Base-by-base conservation (phyloP, 2,329 filamentous ascomycete species). In the Colletotrichum sp. region DNA sequence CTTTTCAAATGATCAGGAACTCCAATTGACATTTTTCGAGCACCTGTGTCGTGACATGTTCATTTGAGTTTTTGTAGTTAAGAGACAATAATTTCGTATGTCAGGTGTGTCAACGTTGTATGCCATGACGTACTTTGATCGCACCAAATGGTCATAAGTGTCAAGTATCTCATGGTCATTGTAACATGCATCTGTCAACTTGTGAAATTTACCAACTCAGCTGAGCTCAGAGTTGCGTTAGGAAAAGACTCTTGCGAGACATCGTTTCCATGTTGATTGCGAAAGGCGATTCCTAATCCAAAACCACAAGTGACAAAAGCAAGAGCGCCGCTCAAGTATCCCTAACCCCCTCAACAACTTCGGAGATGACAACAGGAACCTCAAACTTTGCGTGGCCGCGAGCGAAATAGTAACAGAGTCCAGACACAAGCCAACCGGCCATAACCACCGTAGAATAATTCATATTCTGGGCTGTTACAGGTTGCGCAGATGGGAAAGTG, bases 391-490 rank as follows among this genome's bases (percentile, higher is more conserved):
- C 30, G 12, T 70, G 78, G 2, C 81, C 82, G 6, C 57, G 34
- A 0, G 74, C 34, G 2, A 73, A 70, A 43, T 85, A 87, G 52
- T 85, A 87, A 3, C 80, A 43, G 0, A 79, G 79, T 0, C 85
- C 85, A 59, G 83, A 79, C 1, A 81, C 32, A 3, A 84, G 64
- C 85, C 85, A 87, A 0, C 83, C 86, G 4, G 81, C 81, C 78
- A 88, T 78, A 0, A 89, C 86, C 0, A 87, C 85, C n/a, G 82
- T 82, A 1, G 83, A 83, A 76, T 89, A 89, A 34, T 89, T 89
- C 86, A 89, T 89, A 10, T 84, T 87, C 34, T 85, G 81, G 0
- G 83, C 69, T 1, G 84, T 85, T 0, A 87, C 84, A 0, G 86
- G 87, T 77, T 85, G 80, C 0, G 78, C 71, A 1, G 81, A 82